phyloP scores from a whole-genome alignment of 164 flowering plant genomes.

The Pachysandra terminalis region DNA sequence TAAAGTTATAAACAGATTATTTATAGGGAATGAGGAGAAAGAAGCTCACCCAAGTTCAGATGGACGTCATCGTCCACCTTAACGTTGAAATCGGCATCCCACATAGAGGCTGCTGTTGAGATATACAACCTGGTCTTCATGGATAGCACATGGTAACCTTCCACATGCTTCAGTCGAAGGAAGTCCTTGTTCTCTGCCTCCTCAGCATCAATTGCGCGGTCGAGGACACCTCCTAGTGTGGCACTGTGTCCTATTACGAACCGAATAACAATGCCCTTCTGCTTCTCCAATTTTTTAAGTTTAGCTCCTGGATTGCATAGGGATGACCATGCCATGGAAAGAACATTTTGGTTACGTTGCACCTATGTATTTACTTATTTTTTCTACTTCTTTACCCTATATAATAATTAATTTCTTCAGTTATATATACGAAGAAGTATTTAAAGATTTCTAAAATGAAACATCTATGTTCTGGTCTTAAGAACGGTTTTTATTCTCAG shows the following conservation, averaged over 20 bases:
- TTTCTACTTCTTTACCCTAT: too few relatives aligned
- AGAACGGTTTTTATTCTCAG: too few relatives aligned
- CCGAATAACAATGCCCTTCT: slow-evolving; percentile 70
- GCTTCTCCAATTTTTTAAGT: slow-evolving; percentile 61
- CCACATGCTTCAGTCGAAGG: slow-evolving; percentile 65
- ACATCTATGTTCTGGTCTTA: too few relatives aligned
- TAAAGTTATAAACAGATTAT: too few relatives aligned
- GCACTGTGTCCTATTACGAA: slow-evolving; percentile 86
- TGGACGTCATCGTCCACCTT: slow-evolving; percentile 92
- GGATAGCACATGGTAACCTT: slow-evolving; percentile 84
- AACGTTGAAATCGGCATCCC: slow-evolving; percentile 87
- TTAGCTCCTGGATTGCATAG: slow-evolving; percentile 38
- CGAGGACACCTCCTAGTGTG: slow-evolving; percentile 58
- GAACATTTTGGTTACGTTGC: too few relatives aligned
- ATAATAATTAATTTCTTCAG: too few relatives aligned
- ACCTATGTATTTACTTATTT: too few relatives aligned
- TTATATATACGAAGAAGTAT: too few relatives aligned
- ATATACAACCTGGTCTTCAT: slow-evolving; percentile 71
- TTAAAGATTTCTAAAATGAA: too few relatives aligned
- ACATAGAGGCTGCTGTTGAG: slow-evolving; percentile 54
- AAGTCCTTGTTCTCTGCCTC: slow-evolving; percentile 62
- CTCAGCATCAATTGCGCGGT: slow-evolving; percentile 60
- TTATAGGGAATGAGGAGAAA: neutral
- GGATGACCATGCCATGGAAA: neutral
- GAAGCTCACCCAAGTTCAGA: slow-evolving; percentile 50